A percentile compares a stretch with the other conserved stretches of the same genome.
phyloP scores from a whole-genome alignment of 495 filamentous ascomycete genomes.

The Neurospora tetraspora region DNA sequence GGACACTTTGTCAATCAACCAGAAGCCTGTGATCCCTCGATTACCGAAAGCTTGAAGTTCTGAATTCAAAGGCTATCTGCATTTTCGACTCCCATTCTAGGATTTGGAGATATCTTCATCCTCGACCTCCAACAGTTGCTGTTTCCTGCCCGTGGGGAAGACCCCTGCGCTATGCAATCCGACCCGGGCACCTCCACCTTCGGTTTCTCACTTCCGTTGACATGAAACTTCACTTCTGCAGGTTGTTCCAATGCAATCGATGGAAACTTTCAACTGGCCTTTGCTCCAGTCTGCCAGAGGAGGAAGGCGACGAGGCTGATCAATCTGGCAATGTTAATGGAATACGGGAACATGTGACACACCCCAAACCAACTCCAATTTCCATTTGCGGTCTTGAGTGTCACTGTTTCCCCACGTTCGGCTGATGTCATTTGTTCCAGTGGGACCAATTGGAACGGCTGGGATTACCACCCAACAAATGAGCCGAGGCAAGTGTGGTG shows the following conservation, averaged over 20 bases:
- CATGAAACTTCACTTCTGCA: not conserved
- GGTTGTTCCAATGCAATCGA: not conserved
- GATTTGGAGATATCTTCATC: not conserved
- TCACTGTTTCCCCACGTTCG: not conserved
- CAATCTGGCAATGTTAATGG: not conserved
- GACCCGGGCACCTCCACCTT: not conserved
- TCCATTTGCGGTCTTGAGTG: not conserved
- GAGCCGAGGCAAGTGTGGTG: not conserved
- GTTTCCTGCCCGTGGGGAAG: not conserved
- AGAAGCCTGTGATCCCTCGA: not conserved
- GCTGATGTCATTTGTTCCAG: not conserved
- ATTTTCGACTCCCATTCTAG: not conserved
- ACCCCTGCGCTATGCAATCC: not conserved
- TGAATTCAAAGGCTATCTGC: not conserved
- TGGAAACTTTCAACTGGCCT: not conserved
- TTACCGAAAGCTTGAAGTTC: not conserved
- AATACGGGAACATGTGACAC: not conserved
- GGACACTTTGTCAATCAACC: not conserved
- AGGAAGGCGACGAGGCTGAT: not conserved
- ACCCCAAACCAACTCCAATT: not conserved
- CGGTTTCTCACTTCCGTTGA: not conserved
- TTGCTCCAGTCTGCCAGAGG: not conserved
- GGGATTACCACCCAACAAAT: not conserved
- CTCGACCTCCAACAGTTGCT: not conserved
- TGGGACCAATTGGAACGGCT: not conserved